A percentile compares a stretch with the other conserved stretches of the same genome.
These are phyloP conservation scores for Calophaca sinica DNA, from an alignment of 306 rosid species.

Conservation along the genomic window DNA sequence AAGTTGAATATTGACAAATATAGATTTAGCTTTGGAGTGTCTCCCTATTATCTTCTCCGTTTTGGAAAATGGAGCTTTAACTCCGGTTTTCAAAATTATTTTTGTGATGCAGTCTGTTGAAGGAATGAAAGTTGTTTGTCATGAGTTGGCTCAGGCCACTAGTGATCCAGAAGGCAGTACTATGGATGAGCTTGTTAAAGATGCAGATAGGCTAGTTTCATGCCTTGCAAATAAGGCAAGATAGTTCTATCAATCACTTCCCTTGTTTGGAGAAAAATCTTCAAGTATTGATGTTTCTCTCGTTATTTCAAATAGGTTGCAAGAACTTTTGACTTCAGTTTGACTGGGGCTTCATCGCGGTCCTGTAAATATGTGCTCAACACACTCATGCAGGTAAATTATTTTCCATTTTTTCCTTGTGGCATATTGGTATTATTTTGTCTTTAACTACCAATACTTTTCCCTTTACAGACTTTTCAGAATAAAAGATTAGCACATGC, in stretches of 20 bases:
- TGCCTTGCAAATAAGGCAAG: slow-evolving; percentile 91
- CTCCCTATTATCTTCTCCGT: not conserved
- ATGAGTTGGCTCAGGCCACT: slow-evolving; percentile 93
- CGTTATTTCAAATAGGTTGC: slow-evolving; percentile 69
- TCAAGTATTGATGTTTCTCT: not conserved
- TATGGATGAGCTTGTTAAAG: slow-evolving; percentile 87
- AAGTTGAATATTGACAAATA: not conserved
- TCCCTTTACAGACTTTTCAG: slow-evolving; percentile 80
- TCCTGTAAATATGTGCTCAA: slow-evolving; percentile 99
- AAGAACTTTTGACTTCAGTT: slow-evolving; percentile 96
- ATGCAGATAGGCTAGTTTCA: slow-evolving; percentile 92
- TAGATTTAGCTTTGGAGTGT: not conserved
- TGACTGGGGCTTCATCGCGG: slow-evolving; percentile 93
- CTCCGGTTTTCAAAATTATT: slow-evolving; percentile 41
- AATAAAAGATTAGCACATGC: slow-evolving; percentile 94
- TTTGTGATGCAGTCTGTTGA: slow-evolving; percentile 83
- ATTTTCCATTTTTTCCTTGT: not conserved
- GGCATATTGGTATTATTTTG: slow-evolving; percentile 19
- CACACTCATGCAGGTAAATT: slow-evolving; percentile 94
- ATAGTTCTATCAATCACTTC: not conserved
- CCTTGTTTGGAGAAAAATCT: slow-evolving; percentile 2
- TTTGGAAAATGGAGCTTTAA: slow-evolving; percentile 26
- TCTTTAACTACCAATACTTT: slow-evolving; percentile 20
- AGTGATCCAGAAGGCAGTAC: slow-evolving; percentile 90
- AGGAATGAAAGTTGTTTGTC: slow-evolving; percentile 99